Evolutionary conservation across 768 basidiomycete genomes (phyloP).

Genomic region (Suillus fuscotomentosus): DNA sequence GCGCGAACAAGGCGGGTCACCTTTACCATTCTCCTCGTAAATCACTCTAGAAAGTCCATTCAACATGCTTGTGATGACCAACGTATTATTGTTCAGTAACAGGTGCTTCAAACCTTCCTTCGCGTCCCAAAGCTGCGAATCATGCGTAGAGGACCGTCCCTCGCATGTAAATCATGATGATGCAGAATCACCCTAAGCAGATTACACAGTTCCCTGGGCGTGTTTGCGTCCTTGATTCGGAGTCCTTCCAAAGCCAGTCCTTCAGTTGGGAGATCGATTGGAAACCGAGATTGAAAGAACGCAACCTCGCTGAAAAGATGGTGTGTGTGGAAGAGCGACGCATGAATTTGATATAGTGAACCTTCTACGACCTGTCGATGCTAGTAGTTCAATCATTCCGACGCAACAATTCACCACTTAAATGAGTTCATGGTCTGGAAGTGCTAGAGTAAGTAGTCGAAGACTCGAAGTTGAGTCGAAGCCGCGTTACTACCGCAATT

Average conservation of each 20-base stretch:
- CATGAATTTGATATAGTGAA: not conserved
- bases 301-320: conserved; percentile 31
- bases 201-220: conserved; percentile 10
- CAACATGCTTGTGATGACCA: too few species aligned
- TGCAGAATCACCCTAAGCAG: conserved; percentile 1
- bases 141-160: conserved; percentile 6
- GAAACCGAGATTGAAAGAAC: conserved; percentile 36
- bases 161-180: conserved; percentile 22
- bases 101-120: too few species aligned
- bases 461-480: not conserved
- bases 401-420: not conserved
- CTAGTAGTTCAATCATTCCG: not conserved
- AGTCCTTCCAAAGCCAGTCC: conserved; percentile 36
- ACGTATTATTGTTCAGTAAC: too few species aligned
- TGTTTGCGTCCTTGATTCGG: conserved; percentile 8
- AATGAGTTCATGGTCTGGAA: not conserved
- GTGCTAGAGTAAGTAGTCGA: not conserved
- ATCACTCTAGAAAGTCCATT: too few species aligned
- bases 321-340: not conserved
- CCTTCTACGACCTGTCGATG: not conserved
- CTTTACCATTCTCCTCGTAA: too few species aligned
- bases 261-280: conserved; percentile 43
- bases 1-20: too few species aligned
- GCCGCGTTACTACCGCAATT: too few species aligned
- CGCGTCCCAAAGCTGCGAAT: too few species aligned